phyloP scores from a whole-genome alignment of 2,329 filamentous ascomycete genomes.

The Bisporella sp. region DNA sequence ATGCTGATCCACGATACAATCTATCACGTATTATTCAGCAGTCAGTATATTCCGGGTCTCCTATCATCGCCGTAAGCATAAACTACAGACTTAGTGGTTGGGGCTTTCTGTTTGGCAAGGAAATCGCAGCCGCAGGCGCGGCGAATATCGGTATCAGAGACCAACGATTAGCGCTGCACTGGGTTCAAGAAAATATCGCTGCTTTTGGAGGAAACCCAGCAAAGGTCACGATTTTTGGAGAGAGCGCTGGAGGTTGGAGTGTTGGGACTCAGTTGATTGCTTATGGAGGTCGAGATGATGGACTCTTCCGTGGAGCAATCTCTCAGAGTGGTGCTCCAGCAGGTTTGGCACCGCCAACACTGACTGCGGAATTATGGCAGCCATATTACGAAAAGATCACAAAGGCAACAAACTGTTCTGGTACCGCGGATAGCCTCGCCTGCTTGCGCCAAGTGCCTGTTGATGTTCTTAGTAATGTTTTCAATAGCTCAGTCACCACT shows the following conservation, averaged over 20 bases:
- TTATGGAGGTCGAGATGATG: slow-evolving; percentile 48
- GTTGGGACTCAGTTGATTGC: slow-evolving; percentile 30
- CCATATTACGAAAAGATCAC: slow-evolving; percentile 29
- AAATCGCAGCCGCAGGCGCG: slow-evolving; percentile 31
- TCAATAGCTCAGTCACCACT: slow-evolving; percentile 23
- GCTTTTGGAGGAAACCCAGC: slow-evolving; percentile 35
- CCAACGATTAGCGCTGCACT: slow-evolving; percentile 35
- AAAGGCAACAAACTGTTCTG: slow-evolving; percentile 22
- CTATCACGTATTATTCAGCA: slow-evolving; percentile 25
- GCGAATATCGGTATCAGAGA: slow-evolving; percentile 40
- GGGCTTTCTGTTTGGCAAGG: slow-evolving; percentile 37
- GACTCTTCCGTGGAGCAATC: slow-evolving; percentile 44
- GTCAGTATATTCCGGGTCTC: slow-evolving; percentile 33
- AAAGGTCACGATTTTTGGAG: slow-evolving; percentile 39
- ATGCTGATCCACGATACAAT: slow-evolving; percentile 10
- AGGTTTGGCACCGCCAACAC: slow-evolving; percentile 7
- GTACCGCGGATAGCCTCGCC: slow-evolving; percentile 11
- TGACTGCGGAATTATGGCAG: slow-evolving; percentile 15
- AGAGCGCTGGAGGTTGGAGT: slow-evolving; percentile 29
- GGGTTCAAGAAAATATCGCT: slow-evolving; percentile 38
- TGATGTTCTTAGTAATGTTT: slow-evolving; percentile 19
- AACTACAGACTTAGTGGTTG: slow-evolving; percentile 39
- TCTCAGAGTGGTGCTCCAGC: slow-evolving; percentile 34
- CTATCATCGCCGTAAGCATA: slow-evolving; percentile 38
- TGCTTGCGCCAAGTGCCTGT: slow-evolving; percentile 27